phyloP scores from a whole-genome alignment of 768 basidiomycete genomes.

The Pulveroboletus frians region DNA sequence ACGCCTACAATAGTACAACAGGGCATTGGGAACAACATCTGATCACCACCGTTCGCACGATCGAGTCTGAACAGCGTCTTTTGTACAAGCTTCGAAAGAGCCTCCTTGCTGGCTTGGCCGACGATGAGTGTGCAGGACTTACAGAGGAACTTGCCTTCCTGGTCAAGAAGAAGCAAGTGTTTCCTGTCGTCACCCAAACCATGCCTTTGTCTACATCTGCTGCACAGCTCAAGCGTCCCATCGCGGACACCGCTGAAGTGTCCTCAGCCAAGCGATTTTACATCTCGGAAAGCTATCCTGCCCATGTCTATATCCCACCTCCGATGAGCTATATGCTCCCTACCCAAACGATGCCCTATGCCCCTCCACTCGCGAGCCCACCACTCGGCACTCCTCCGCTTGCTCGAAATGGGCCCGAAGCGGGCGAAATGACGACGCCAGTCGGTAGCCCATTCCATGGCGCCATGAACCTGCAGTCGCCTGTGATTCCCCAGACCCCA shows the following conservation, averaged over 20 bases:
- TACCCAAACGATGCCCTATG: slow-evolving; percentile 26
- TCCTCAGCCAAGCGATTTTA: slow-evolving; percentile 29
- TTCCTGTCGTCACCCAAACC: background rate
- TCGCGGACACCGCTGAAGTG: slow-evolving; percentile 19
- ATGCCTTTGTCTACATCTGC: slow-evolving; percentile 6
- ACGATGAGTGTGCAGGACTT: slow-evolving; percentile 54
- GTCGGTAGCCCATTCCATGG: slow-evolving; percentile 15
- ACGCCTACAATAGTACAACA: slow-evolving; percentile 50
- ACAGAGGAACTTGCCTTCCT: slow-evolving; percentile 52
- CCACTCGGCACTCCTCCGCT: slow-evolving; percentile 12
- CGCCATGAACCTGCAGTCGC: slow-evolving; percentile 17
- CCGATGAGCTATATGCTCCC: slow-evolving; percentile 26
- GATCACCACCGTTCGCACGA: slow-evolving; percentile 52
- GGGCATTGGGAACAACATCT: slow-evolving; percentile 67
- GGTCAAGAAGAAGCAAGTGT: slow-evolving; percentile 18
- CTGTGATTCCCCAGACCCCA: slow-evolving; percentile 13
- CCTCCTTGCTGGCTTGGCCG: slow-evolving; percentile 51
- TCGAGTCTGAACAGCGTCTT: slow-evolving; percentile 55
- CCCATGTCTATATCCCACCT: slow-evolving; percentile 28
- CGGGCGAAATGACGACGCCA: slow-evolving; percentile 14
- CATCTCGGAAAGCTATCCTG: slow-evolving; percentile 23
- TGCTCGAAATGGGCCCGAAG: slow-evolving; percentile 9
- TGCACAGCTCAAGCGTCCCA: slow-evolving; percentile 25
- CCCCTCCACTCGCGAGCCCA: slow-evolving; percentile 18
- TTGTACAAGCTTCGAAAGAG: slow-evolving; percentile 58